Percentiles rank a stretch among this genome's conserved stretches.
These are phyloP conservation scores for Lasiodiplodia hormozganensis DNA, from an alignment of 2,329 filamentous ascomycete genomes.

Conservation along the genomic window DNA sequence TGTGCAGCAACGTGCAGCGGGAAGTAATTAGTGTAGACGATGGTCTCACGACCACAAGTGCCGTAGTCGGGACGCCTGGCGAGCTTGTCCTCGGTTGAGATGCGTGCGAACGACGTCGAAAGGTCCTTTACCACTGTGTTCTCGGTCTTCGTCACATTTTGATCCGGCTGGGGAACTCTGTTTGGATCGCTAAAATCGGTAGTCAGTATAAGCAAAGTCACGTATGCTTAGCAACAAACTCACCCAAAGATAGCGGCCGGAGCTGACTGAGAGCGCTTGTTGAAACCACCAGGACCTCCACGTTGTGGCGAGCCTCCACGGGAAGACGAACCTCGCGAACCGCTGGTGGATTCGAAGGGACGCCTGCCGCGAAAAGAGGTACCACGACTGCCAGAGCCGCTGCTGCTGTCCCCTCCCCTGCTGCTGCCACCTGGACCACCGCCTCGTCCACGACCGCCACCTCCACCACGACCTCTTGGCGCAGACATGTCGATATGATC, in stretches of 20 bases:
- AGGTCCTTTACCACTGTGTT: constrained; percentile 38
- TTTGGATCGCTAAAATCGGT: background rate
- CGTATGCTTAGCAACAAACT: background rate
- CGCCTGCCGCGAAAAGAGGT: constrained; percentile 20
- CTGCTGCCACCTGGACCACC: constrained; percentile 17
- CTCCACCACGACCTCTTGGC: constrained; percentile 27
- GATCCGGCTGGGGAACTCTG: constrained; percentile 24
- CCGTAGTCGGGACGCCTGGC: constrained; percentile 44
- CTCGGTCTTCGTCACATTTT: constrained; percentile 39
- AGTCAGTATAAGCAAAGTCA: background rate
- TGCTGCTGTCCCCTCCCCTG: constrained; percentile 31
- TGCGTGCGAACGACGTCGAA: constrained; percentile 35
- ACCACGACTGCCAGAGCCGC: constrained; percentile 27
- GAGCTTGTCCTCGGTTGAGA: constrained; percentile 36
- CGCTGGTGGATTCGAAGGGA: constrained; percentile 23
- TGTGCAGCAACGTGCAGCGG: constrained; percentile 42
- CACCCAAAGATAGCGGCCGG: constrained; percentile 28
- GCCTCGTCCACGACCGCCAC: constrained; percentile 24
- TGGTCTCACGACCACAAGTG: constrained; percentile 44
- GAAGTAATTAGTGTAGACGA: constrained; percentile 52
- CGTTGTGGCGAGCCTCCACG: constrained; percentile 24
- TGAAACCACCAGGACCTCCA: constrained; percentile 18
- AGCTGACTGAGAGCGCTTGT: constrained; percentile 13
- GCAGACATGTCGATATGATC: constrained; percentile 25
- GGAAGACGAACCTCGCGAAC: constrained; percentile 25